Evolutionary conservation across 2,329 filamentous ascomycete genomes (phyloP).

Genomic region (Penicillium sp.): DNA sequence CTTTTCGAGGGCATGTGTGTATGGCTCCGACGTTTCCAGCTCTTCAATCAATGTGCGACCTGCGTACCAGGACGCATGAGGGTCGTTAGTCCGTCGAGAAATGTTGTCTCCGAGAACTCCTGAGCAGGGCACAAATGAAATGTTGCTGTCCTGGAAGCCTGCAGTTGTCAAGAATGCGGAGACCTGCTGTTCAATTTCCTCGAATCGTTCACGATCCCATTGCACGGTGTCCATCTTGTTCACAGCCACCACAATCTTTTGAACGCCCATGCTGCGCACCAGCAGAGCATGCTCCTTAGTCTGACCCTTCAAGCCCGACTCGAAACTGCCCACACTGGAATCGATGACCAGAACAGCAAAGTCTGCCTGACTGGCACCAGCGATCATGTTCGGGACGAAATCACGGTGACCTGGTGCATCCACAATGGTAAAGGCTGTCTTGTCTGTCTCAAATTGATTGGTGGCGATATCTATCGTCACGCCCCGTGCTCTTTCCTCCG

Average conservation of each 20-base stretch:
- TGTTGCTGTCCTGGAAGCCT: conserved; percentile 76
- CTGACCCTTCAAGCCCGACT: conserved; percentile 88
- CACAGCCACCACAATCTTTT: conserved; percentile 81
- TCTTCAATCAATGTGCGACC: conserved; percentile 78
- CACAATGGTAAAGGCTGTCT: conserved; percentile 84
- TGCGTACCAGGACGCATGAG: conserved; percentile 70
- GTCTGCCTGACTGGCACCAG: conserved; percentile 90
- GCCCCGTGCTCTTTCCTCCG: conserved; percentile 82
- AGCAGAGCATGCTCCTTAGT: conserved; percentile 91
- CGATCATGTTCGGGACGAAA: conserved; percentile 99
- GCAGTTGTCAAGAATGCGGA: conserved; percentile 76
- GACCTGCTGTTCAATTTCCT: conserved; percentile 81
- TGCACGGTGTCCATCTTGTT: conserved; percentile 89
- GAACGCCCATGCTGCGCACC: conserved; percentile 84
- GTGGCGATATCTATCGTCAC: conserved; percentile 97
- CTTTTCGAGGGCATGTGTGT: conserved; percentile 67
- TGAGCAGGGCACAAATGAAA: conserved; percentile 85
- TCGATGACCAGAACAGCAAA: conserved; percentile 95
- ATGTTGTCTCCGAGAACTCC: conserved; percentile 89
- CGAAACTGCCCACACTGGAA: conserved; percentile 83
- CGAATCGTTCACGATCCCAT: conserved; percentile 80
- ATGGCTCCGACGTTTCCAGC: conserved; percentile 76
- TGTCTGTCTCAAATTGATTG: conserved; percentile 87
- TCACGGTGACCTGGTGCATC: conserved; percentile 93
- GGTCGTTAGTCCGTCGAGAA: conserved; percentile 46